Conservation (phyloP, 1,284 basidiomycete species). For the Schizophyllum commune region DNA sequence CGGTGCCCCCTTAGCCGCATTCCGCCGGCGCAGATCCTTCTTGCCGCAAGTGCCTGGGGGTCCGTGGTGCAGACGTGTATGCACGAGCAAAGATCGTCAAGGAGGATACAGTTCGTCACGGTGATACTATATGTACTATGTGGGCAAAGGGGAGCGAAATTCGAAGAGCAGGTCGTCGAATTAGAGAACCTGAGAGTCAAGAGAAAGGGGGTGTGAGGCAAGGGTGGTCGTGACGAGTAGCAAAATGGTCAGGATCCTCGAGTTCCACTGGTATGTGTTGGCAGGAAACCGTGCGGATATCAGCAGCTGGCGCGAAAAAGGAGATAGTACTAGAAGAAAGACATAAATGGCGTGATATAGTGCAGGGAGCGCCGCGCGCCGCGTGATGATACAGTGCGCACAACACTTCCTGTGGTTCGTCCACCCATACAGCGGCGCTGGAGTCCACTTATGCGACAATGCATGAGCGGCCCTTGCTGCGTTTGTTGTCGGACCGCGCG, state of each 20-base stretch:
- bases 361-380: slow-evolving; percentile 21
- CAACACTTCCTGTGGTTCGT: slow-evolving; percentile 12
- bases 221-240: neutral
- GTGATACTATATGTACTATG: neutral
- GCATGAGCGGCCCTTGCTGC: slow-evolving; percentile 41
- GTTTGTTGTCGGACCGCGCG: slow-evolving; percentile 37
- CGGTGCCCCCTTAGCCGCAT: too few species aligned
- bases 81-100: neutral
- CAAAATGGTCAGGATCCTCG: neutral
- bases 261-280: neutral
- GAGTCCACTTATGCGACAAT: slow-evolving; percentile 55
- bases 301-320: neutral
- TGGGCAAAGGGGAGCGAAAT: neutral
- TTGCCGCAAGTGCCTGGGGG: neutral
- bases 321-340: slow-evolving; percentile 19
- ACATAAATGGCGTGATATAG: slow-evolving; percentile 55
- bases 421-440: neutral
- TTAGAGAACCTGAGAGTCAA: neutral
- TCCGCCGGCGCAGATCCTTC: neutral
- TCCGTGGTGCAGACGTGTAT: neutral
- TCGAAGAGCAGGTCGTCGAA: neutral
- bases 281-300: neutral
- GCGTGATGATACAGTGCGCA: slow-evolving; percentile 13
- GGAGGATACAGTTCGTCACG: neutral
- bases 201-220: neutral